Conservation (phyloP, 495 filamentous ascomycete genomes). For the Tuber umbilicatum region DNA sequence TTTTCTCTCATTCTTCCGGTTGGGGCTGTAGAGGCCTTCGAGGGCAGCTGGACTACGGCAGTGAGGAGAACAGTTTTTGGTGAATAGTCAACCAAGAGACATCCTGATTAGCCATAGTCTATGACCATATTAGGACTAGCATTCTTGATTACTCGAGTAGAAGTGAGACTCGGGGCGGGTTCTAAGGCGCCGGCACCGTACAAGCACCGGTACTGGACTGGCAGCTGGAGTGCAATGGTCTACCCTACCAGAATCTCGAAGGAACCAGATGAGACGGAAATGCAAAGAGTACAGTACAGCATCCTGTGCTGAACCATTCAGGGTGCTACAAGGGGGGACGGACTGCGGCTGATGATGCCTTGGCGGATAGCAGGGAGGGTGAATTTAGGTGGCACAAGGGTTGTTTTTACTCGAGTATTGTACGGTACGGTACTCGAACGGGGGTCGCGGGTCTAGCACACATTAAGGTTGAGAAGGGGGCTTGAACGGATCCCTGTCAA, state of each 20-base stretch:
- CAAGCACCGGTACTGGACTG: too few species aligned
- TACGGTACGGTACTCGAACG: too few species aligned
- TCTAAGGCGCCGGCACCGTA: neutral
- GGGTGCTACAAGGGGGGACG: neutral
- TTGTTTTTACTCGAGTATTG: too few species aligned
- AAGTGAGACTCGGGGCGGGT: neutral
- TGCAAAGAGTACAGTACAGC: neutral
- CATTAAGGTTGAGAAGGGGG: neutral
- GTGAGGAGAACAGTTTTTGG: neutral
- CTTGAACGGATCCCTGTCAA: neutral
- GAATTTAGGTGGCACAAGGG: neutral
- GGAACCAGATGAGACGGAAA: neutral
- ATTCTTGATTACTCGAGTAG: neutral
- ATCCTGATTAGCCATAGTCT: neutral
- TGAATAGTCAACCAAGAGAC: neutral
- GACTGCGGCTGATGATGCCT: neutral
- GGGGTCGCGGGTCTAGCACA: neutral
- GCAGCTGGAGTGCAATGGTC: neutral
- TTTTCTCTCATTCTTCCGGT: neutral
- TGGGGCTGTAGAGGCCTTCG: neutral
- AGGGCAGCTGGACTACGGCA: neutral
- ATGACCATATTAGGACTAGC: neutral
- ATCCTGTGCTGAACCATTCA: neutral
- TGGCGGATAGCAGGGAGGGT: neutral
- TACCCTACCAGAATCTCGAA: too few species aligned